Evolutionary conservation across 257 asterid species (phyloP).

Genomic region (Solanum ahanhuiri): DNA sequence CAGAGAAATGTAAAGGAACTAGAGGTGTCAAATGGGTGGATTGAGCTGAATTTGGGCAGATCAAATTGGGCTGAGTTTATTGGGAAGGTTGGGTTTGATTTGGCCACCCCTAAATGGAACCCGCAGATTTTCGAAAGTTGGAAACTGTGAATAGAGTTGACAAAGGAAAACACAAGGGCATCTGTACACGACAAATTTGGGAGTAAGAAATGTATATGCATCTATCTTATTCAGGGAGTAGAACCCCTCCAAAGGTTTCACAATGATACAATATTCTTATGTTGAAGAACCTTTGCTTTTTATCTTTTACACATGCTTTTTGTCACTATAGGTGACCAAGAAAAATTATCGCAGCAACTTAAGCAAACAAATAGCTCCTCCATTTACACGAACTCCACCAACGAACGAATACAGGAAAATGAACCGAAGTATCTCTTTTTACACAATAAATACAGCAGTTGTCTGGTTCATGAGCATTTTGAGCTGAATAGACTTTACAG

Average conservation of each 20-base stretch:
- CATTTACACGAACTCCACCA: background rate
- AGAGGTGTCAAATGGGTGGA: too few species aligned
- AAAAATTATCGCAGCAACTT: background rate
- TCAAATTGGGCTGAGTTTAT: too few species aligned
- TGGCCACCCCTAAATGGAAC: too few species aligned
- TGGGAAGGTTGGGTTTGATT: too few species aligned
- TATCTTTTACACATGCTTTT: background rate
- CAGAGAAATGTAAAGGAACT: background rate
- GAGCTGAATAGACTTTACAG: background rate
- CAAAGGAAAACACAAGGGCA: background rate
- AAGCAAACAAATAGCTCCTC: background rate
- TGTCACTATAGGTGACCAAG: background rate
- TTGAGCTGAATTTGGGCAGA: background rate
- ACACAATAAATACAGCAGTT: background rate
- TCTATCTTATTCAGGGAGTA: background rate
- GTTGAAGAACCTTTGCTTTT: background rate
- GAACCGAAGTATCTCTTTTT: background rate
- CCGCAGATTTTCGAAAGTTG: too few species aligned
- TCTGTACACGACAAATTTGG: too few species aligned
- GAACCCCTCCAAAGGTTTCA: background rate
- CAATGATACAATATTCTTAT: background rate
- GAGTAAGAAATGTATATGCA: too few species aligned
- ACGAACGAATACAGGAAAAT: background rate
- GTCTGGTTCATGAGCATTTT: background rate
- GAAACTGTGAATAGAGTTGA: background rate